Conservation (phyloP, 495 filamentous ascomycete genomes). For the Podospora comata region DNA sequence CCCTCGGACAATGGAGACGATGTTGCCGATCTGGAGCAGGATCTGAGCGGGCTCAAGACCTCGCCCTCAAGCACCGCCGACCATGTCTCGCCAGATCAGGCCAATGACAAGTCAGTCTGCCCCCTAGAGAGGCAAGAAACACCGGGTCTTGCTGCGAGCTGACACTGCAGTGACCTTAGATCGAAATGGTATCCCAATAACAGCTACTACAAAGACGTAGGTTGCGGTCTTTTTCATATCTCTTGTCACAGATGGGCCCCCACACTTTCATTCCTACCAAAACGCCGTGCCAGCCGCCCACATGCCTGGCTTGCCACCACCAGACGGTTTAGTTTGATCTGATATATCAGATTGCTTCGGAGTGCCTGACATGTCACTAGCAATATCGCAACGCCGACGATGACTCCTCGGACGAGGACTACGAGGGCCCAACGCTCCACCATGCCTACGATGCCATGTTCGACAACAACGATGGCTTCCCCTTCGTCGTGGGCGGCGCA, state of each 20-base stretch:
- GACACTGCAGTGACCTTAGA: conserved; percentile 1
- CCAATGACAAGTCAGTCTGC: conserved; percentile 32
- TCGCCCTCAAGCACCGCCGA: conserved; percentile 34
- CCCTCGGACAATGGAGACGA: conserved; percentile 44
- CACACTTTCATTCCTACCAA: not conserved
- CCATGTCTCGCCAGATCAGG: conserved; percentile 32
- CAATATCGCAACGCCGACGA: conserved; percentile 45
- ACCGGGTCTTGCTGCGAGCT: conserved; percentile 3
- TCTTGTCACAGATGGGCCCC: not conserved
- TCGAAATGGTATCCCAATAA: conserved; percentile 14
- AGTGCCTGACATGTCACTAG: conserved; percentile 15
- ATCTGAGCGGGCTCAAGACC: conserved; percentile 42
- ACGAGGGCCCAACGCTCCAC: conserved; percentile 51
- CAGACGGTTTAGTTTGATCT: not conserved
- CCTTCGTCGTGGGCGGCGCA: conserved; percentile 55
- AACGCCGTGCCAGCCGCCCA: not conserved
- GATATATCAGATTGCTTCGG: not conserved
- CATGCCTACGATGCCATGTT: conserved; percentile 55
- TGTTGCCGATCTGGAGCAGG: conserved; percentile 48
- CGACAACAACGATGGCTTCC: conserved; percentile 52
- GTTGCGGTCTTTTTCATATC: not conserved
- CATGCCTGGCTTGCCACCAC: not conserved
- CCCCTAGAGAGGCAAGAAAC: not conserved
- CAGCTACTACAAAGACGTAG: conserved; percentile 10
- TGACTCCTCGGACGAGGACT: conserved; percentile 61